Base-by-base conservation (phyloP, 177 flowering plant genomes). In the Vitis hybrid region DNA sequence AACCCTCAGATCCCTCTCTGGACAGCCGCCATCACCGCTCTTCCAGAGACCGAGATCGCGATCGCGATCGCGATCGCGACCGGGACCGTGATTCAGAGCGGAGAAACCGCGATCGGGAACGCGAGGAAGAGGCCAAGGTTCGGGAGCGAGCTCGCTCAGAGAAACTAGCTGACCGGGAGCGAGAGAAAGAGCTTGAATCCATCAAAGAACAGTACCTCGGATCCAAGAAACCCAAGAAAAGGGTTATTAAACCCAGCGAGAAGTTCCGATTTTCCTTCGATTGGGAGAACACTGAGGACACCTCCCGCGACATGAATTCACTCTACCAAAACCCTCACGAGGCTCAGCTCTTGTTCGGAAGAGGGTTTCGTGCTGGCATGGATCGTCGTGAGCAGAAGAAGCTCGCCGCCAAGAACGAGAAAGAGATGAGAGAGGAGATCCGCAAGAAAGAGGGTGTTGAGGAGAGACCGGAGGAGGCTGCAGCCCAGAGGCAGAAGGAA, bases 291-390 rank as follows among this genome's bases (percentile, higher is more conserved):
- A 86, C 93, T 0, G 97, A 92, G 56, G 94, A 88, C 70, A 90
- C 93, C 7, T 92, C 95, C 0, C 79, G 92, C 0, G 95, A 90
- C 66, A 92, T 90, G 96, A 92, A 92, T 59, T 45, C 51, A 1
- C 76, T 92, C 39, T 92, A 92, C 70, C 97, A 90, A 66, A 87
- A 90, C 80, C 96, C 97, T 71, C 96, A 90, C 72, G 93, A 92
- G 79, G 97, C 95, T 15, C 91, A 83, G 75, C 82, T 90, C 10
- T 75, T 91, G 70, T 91, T 91, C 18, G 94, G 97, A 1, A 76
- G 94, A 29, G 97, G 97, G 16, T 86, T 91, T 70, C 85, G 94
- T 1, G 97, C 94, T 1, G 97, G 95, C 0, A 89, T 91, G 87
- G 93, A 90, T 64, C 81, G 95, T 3, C 75, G 95, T 57, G 95